These are phyloP conservation scores for Paramecium primaurelia DNA, from an alignment of 73 alveolate species.

Conservation along the genomic window DNA sequence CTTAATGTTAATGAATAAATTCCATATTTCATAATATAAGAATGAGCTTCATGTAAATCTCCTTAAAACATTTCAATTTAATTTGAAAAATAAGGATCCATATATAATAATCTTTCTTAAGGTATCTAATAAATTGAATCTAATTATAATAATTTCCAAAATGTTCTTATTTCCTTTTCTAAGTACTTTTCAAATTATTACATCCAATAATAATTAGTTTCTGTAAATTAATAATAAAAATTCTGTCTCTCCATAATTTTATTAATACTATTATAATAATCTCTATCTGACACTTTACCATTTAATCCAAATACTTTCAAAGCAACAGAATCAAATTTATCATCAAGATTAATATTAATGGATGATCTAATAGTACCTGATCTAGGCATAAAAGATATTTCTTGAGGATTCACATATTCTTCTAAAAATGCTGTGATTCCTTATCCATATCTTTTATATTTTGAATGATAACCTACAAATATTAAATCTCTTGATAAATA, in stretches of 20 bases:
- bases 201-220: not conserved
- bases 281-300: conserved; percentile 27
- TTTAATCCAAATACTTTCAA: conserved; percentile 4
- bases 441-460: not conserved
- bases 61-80: not conserved
- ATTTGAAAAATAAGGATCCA: not conserved
- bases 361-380: not conserved
- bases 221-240: not conserved
- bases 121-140: not conserved
- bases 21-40: not conserved
- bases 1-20: not conserved
- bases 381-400: not conserved
- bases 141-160: not conserved
- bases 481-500: conserved; percentile 24
- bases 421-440: not conserved
- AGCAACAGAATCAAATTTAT: not conserved
- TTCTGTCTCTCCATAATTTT: not conserved
- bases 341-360: not conserved
- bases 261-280: not conserved
- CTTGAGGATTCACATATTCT: not conserved
- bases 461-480: not conserved
- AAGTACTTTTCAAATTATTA: not conserved
- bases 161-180: not conserved
- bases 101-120: not conserved
- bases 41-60: not conserved